A percentile compares a stretch with the other conserved stretches of the same genome.
phyloP scores from a whole-genome alignment of 495 filamentous ascomycete species.

The Penicillium psychrofluorescens region DNA sequence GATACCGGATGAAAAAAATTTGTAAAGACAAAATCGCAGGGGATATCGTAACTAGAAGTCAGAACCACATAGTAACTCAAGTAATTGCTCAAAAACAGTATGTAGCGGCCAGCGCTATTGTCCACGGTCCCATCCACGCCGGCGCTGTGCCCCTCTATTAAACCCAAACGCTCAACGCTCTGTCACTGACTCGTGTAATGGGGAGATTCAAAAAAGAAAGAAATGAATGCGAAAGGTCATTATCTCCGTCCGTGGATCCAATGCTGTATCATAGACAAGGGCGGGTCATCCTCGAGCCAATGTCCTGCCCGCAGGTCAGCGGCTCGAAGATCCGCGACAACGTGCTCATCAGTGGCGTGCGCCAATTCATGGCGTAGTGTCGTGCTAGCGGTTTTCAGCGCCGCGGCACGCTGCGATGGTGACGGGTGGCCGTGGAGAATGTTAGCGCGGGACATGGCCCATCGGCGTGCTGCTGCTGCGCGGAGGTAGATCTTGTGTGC shows the following conservation, averaged over 20 bases:
- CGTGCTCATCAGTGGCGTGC: slow-evolving; percentile 57
- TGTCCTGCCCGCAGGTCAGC: slow-evolving; percentile 60
- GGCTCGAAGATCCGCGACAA: slow-evolving; percentile 56
- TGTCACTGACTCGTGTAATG: no score
- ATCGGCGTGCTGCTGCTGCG: slow-evolving; percentile 68
- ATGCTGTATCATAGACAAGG: slow-evolving; percentile 31
- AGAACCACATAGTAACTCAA: slow-evolving; percentile 8
- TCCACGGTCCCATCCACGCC: not conserved
- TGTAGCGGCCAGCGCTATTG: no score
- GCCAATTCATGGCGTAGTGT: slow-evolving; percentile 56
- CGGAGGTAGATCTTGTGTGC: slow-evolving; percentile 80
- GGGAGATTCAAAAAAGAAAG: not conserved
- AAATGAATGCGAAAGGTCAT: not conserved
- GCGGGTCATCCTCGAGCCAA: slow-evolving; percentile 70
- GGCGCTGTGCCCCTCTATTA: slow-evolving; percentile 11
- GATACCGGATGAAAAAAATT: slow-evolving; percentile 3
- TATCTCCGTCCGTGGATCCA: slow-evolving; percentile 38
- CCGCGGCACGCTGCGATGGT: slow-evolving; percentile 46
- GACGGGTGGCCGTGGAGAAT: slow-evolving; percentile 60
- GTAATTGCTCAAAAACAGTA: not conserved
- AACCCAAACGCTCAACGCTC: not conserved
- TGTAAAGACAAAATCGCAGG: slow-evolving; percentile 12
- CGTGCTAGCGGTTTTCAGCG: slow-evolving; percentile 51
- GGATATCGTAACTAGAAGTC: slow-evolving; percentile 19
- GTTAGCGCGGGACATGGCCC: slow-evolving; percentile 65